phyloP scores from a whole-genome alignment of 805 yeast species.

The Saccharomycodes ludwigii region DNA sequence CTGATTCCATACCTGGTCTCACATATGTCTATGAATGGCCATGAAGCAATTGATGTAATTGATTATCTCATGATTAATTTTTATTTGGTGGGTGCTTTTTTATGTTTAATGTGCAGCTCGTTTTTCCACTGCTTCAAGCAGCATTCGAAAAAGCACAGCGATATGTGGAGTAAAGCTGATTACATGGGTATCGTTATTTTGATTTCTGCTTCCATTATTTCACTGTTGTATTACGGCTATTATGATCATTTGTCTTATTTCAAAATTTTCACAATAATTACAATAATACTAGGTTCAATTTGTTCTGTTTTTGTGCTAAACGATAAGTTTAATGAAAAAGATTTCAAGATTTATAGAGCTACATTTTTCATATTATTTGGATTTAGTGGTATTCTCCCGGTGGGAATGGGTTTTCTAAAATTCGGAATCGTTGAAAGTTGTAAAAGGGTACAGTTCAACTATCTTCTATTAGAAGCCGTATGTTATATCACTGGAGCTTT shows the following conservation, averaged over 20 bases:
- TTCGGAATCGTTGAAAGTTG: slow-evolving; percentile 41
- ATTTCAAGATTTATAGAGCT: slow-evolving; percentile 66
- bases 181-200: slow-evolving; percentile 63
- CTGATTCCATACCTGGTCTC: slow-evolving; percentile 23
- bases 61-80: slow-evolving; percentile 40
- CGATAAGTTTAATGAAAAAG: slow-evolving; percentile 50
- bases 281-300: slow-evolving; percentile 40
- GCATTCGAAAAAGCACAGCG: slow-evolving; percentile 44
- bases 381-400: slow-evolving; percentile 60
- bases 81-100: slow-evolving; percentile 44
- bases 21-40: slow-evolving; percentile 13
- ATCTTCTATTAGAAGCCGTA: slow-evolving; percentile 57
- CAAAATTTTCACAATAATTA: slow-evolving; percentile 25
- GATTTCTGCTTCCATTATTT: slow-evolving; percentile 50
- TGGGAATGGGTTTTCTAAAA: slow-evolving; percentile 36
- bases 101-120: slow-evolving; percentile 52
- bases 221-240: slow-evolving; percentile 35
- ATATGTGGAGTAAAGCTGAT: slow-evolving; percentile 57
- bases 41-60: slow-evolving; percentile 16
- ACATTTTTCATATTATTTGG: slow-evolving; percentile 71
- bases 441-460: slow-evolving; percentile 42
- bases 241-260: slow-evolving; percentile 23
- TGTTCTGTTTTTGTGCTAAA: slow-evolving; percentile 57
- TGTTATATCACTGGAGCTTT: slow-evolving; percentile 70
- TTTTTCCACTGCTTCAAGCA: slow-evolving; percentile 55